These are phyloP conservation scores for Capsicum baccatum DNA, from an alignment of 257 asterid genomes.

Conservation along the genomic window DNA sequence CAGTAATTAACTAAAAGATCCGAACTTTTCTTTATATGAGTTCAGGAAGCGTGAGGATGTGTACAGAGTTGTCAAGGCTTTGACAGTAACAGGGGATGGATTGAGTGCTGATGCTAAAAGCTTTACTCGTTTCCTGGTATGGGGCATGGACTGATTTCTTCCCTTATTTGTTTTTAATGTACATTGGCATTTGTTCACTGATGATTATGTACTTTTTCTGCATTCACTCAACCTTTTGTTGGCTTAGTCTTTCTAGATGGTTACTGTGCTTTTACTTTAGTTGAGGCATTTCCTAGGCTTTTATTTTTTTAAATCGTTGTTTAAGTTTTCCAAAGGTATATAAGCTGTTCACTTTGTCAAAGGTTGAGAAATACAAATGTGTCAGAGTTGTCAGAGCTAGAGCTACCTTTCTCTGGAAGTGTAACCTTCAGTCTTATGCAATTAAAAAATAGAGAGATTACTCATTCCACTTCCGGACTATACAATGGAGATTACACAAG, in stretches of 20 bases:
- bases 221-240: conserved; percentile 22
- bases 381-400: neutral
- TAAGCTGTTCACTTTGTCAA: neutral
- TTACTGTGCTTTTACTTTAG: neutral
- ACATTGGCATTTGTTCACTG: neutral
- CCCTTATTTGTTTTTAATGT: neutral
- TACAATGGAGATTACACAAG: conserved; percentile 10
- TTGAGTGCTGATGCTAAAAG: conserved; percentile 70
- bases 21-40: conserved; percentile 32
- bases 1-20: conserved; percentile 17
- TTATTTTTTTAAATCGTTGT: neutral
- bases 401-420: neutral
- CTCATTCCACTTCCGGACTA: neutral
- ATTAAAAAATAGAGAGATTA: neutral
- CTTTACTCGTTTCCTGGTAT: conserved; percentile 74
- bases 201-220: neutral
- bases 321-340: neutral
- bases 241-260: neutral
- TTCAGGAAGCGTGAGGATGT: conserved; percentile 90
- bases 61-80: conserved; percentile 83
- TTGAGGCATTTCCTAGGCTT: neutral
- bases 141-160: conserved; percentile 38
- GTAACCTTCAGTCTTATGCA: neutral
- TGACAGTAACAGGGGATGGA: conserved; percentile 64
- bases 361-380: conserved; percentile 1